A percentile compares a stretch with the other conserved stretches of the same genome.
Conservation (phyloP, 202 grass and related monocot species). For the Setaria viridis region DNA sequence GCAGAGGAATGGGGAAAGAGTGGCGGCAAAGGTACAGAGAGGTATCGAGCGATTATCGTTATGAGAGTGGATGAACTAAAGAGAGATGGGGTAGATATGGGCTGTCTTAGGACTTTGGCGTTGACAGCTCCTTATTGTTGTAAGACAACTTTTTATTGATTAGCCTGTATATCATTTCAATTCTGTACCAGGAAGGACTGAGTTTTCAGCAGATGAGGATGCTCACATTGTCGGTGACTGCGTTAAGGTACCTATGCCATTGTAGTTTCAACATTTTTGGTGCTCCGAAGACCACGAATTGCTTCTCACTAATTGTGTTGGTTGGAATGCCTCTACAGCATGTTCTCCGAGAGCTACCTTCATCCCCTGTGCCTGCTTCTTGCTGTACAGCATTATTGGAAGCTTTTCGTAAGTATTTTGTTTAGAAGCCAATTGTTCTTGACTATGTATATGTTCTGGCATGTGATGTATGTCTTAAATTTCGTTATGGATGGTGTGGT, state of each 20-base stretch:
- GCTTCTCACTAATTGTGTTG: conserved; percentile 35
- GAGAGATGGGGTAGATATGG: no score
- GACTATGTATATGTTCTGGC: conserved; percentile 18
- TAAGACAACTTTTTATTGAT: conserved; percentile 20
- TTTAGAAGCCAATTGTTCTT: conserved; percentile 14
- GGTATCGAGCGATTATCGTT: no score
- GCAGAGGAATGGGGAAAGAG: no score
- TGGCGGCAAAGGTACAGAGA: no score
- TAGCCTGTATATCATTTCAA: conserved; percentile 36
- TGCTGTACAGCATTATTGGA: conserved; percentile 95
- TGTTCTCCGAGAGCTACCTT: conserved; percentile 96
- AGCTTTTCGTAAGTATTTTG: conserved; percentile 83
- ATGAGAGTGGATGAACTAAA: no score
- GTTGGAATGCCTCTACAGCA: conserved; percentile 62
- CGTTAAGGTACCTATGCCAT: conserved; percentile 74
- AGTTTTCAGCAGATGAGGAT: conserved; percentile 93
- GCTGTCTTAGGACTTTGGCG: neutral
- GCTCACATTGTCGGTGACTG: conserved; percentile 96
- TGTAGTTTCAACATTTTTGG: conserved; percentile 30
- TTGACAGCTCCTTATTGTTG: conserved; percentile 1
- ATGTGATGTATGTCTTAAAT: conserved; percentile 15
- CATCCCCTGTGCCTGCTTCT: conserved; percentile 93
- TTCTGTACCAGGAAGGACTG: conserved; percentile 72
- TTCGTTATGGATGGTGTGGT: neutral
- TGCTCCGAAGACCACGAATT: neutral